Evolutionary conservation across 371 early-diverging fungal species (phyloP), one percentile per base, ranked within the genome.

Genomic region (Saksenaea vasiformis): DNA sequence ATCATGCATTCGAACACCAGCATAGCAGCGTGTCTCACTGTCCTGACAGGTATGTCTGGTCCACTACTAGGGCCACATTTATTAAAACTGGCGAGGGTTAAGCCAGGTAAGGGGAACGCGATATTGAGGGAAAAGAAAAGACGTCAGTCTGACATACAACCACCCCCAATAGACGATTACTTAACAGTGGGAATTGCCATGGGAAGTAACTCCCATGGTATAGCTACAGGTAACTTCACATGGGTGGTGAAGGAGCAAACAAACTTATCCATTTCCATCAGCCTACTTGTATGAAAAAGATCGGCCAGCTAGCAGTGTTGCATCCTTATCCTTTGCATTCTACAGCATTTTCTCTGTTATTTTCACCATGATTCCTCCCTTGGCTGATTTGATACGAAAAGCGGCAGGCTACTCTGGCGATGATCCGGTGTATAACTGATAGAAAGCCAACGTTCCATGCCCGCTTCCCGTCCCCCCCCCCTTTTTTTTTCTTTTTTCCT

Each of bases 141-240:
- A n/a, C n/a, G n/a, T n/a, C n/a, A n/a, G n/a, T n/a, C n/a, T n/a
- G n/a, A n/a, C n/a, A n/a, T n/a, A n/a, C n/a, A n/a, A n/a, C n/a
- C n/a, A n/a, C 13, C 37, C 37, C 37, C 37, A 5, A 37, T 7
- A 75, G 74, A 77, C 54, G 77, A 77, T 61, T 66, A 72, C 41
- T 56, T 77, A 38, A 74, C 77, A 0, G 68, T 67, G 19, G 77
- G 77, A 8, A 66, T 77, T 7, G 53, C 77, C 1, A 74, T 74
- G 74, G 77, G 74, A 2, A 54, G 62, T n/a, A 41, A 35, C 11
- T 77, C 74, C 9, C 74, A 74, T 59, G 77, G 69, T 37, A 68
- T 74, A 3, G 72, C 70, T 27, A 77, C 74, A 38, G 60, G 53
- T 60, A 27, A 19, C 19, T 39, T 3, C 3, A 39, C n/a, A n/a